phyloP scores from a whole-genome alignment of 1,139 yeast genomes.

The Wickerhamiella pararugosa region DNA sequence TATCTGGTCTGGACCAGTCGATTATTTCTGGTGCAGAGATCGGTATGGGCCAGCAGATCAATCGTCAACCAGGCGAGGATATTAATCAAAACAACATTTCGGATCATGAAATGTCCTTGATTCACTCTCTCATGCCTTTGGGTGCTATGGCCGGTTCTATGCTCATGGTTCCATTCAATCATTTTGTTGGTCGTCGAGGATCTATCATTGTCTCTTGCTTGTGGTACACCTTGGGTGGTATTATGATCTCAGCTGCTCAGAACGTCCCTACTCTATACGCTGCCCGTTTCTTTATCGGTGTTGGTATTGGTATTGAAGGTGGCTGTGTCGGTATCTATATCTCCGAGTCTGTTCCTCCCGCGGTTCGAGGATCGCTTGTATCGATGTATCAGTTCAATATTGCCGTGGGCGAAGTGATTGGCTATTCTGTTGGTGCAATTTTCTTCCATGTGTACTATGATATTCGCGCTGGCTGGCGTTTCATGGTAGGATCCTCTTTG shows the following conservation, averaged over 20 bases:
- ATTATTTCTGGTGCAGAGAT: slow-evolving; percentile 44
- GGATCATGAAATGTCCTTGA: slow-evolving; percentile 47
- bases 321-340: slow-evolving; percentile 46
- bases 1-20: slow-evolving; percentile 63
- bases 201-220: slow-evolving; percentile 39
- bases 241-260: slow-evolving; percentile 36
- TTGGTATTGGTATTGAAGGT: slow-evolving; percentile 48
- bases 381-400: slow-evolving; percentile 43
- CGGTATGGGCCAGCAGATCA: slow-evolving; percentile 34
- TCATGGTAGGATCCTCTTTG: slow-evolving; percentile 42
- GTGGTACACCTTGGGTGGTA: slow-evolving; percentile 43
- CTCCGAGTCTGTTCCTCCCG: slow-evolving; percentile 42
- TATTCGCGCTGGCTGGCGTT: slow-evolving; percentile 40
- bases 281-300: slow-evolving; percentile 41
- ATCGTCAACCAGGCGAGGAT: background rate
- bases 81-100: slow-evolving; percentile 23
- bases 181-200: slow-evolving; percentile 37
- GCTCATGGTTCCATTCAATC: slow-evolving; percentile 46
- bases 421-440: slow-evolving; percentile 42
- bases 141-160: slow-evolving; percentile 65
- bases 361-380: slow-evolving; percentile 38
- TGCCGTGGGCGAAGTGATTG: slow-evolving; percentile 45
- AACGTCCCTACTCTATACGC: slow-evolving; percentile 35
- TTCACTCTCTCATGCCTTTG: slow-evolving; percentile 43
- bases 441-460: slow-evolving; percentile 30